These are phyloP conservation scores for Populus pruinosa DNA, from an alignment of 345 rosid genomes.

Conservation along the genomic window DNA sequence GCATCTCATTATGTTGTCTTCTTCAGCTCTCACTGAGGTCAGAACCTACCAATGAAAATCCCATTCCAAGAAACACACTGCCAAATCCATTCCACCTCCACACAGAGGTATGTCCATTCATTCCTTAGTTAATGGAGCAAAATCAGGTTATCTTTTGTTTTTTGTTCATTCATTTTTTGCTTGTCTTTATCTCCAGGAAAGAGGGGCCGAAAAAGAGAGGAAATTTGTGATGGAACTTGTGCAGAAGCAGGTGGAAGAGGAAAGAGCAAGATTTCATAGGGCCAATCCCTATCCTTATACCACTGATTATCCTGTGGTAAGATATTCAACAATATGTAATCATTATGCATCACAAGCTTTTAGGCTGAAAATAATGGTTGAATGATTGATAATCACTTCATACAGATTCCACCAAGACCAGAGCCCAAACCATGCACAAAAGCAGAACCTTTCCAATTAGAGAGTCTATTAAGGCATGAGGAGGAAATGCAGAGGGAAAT, in stretches of 20 bases:
- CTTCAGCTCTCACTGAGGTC: slow-evolving; percentile 78
- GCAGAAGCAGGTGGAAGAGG: slow-evolving; percentile 67
- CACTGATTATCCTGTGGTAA: slow-evolving; percentile 95
- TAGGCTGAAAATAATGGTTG: background rate
- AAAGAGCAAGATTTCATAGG: slow-evolving; percentile 68
- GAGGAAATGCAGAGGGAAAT: slow-evolving; percentile 77
- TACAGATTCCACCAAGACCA: slow-evolving; percentile 87
- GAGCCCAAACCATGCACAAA: slow-evolving; percentile 76
- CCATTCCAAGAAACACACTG: slow-evolving; percentile 63
- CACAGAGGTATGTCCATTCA: slow-evolving; percentile 62
- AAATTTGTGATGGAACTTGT: slow-evolving; percentile 53
- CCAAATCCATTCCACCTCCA: slow-evolving; percentile 87
- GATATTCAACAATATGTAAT: background rate
- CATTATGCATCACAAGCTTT: background rate
- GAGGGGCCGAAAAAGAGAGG: slow-evolving; percentile 87
- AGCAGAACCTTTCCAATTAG: slow-evolving; percentile 83
- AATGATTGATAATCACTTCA: background rate
- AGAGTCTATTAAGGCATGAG: slow-evolving; percentile 80
- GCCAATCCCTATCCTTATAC: slow-evolving; percentile 94
- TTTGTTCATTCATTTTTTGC: background rate
- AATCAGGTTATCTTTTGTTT: background rate
- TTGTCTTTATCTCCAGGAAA: slow-evolving; percentile 48
- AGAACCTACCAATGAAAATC: slow-evolving; percentile 54
- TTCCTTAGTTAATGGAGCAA: background rate
- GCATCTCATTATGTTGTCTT: background rate